Evolutionary conservation across 768 basidiomycete species (phyloP).

Genomic region (Amanita rimosa): DNA sequence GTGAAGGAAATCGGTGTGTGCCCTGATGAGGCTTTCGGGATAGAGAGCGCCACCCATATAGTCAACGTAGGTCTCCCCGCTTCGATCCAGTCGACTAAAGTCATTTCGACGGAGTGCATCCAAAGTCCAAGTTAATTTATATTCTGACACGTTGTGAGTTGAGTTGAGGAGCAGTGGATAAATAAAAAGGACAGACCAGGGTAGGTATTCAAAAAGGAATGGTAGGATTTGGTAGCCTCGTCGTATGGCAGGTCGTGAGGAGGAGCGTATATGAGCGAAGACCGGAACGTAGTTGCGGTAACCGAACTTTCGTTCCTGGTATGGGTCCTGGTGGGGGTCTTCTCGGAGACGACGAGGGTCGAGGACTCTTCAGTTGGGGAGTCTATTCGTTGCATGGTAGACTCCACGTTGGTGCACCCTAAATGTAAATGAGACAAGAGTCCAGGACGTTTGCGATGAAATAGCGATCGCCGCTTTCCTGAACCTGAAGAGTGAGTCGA

Average conservation of each 20-base stretch:
- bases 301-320: not conserved
- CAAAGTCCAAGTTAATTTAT: constrained; percentile 57
- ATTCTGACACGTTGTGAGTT: constrained; percentile 28
- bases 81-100: constrained; percentile 44
- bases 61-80: constrained; percentile 71
- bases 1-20: constrained; percentile 60
- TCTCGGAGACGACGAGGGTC: constrained; percentile 20
- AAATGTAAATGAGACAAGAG: constrained; percentile 28
- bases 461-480: constrained; percentile 12
- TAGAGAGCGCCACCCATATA: constrained; percentile 81
- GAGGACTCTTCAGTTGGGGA: constrained; percentile 26
- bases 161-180: not conserved
- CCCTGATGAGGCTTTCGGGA: constrained; percentile 64
- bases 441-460: constrained; percentile 22
- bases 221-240: constrained; percentile 31
- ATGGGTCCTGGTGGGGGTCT: constrained; percentile 1
- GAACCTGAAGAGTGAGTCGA: constrained; percentile 6
- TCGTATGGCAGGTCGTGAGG: constrained; percentile 17
- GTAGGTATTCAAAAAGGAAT: constrained; percentile 33
- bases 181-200: constrained; percentile 18
- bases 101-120: constrained; percentile 58
- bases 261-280: constrained; percentile 16
- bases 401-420: constrained; percentile 24
- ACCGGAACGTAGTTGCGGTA: not conserved
- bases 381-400: constrained; percentile 21